These are phyloP conservation scores for Coemansia linderi DNA, from an alignment of 371 early-diverging fungal genomes.

Conservation along the genomic window DNA sequence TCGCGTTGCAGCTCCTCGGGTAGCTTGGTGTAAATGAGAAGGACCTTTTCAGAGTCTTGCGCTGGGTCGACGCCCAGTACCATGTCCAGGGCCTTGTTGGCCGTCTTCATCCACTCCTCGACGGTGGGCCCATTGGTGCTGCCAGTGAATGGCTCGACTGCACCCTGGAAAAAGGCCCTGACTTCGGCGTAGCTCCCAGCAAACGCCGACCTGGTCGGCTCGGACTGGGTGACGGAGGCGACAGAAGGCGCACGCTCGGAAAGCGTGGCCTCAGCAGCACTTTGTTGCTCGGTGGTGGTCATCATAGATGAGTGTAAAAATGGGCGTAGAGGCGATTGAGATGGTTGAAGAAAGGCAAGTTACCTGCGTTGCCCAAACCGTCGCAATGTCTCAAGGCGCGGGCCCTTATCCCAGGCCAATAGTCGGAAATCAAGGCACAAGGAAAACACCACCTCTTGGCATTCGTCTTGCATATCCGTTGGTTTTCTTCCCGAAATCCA, in stretches of 20 bases:
- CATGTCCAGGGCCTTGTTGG: slow-evolving; percentile 9
- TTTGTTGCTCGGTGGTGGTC: slow-evolving; percentile 3
- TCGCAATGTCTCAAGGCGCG: background rate
- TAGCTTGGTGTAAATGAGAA: background rate
- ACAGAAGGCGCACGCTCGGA: background rate
- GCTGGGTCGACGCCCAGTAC: slow-evolving; percentile 7
- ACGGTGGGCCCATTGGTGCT: slow-evolving; percentile 7
- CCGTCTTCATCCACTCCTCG: slow-evolving; percentile 7
- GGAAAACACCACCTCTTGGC: background rate
- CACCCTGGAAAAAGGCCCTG: slow-evolving; percentile 8
- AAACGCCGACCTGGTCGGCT: slow-evolving; percentile 6
- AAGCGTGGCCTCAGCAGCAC: background rate
- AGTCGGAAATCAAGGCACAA: background rate
- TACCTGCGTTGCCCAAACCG: background rate
- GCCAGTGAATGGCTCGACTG: slow-evolving; percentile 6
- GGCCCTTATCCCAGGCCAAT: background rate
- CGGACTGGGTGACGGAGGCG: slow-evolving; percentile 2
- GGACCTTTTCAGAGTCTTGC: slow-evolving; percentile 4
- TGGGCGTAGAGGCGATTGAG: background rate
- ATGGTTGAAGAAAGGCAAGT: background rate
- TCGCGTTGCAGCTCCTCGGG: slow-evolving; percentile 10
- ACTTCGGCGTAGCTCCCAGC: slow-evolving; percentile 3
- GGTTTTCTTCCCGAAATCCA: background rate
- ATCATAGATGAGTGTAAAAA: background rate
- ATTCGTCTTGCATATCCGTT: background rate